These are phyloP conservation scores for Plasmodium chabaudi DNA, from an alignment of 169 alveolate genomes.

Conservation along the genomic window DNA sequence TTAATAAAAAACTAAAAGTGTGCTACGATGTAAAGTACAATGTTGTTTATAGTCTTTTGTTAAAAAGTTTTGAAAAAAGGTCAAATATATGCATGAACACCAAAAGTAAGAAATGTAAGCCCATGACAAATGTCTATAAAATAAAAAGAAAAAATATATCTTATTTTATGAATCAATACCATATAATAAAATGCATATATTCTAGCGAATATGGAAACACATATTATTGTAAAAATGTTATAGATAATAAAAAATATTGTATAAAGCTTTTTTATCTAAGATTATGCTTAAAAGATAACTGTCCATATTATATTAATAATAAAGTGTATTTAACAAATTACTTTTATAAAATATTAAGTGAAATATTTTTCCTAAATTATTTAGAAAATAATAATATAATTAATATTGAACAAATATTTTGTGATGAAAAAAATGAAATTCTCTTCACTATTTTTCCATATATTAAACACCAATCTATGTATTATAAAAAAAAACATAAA, in stretches of 20 bases:
- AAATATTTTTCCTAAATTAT: slow-evolving; percentile 51
- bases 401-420: slow-evolving; percentile 48
- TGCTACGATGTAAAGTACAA: slow-evolving; percentile 52
- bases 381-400: slow-evolving; percentile 50
- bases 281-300: slow-evolving; percentile 48
- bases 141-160: slow-evolving; percentile 50
- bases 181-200: slow-evolving; percentile 56
- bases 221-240: slow-evolving; percentile 49
- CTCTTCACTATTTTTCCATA: slow-evolving; percentile 28
- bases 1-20: slow-evolving; percentile 41
- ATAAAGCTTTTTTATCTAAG: slow-evolving; percentile 37
- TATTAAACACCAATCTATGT: slow-evolving; percentile 54
- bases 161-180: slow-evolving; percentile 57
- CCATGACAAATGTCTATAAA: slow-evolving; percentile 29
- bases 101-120: neutral
- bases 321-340: slow-evolving; percentile 51
- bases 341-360: slow-evolving; percentile 58
- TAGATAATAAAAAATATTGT: slow-evolving; percentile 56
- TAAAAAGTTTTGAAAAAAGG: slow-evolving; percentile 7
- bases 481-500: slow-evolving; percentile 43
- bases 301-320: slow-evolving; percentile 48
- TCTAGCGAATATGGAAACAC: slow-evolving; percentile 31
- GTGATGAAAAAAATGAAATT: slow-evolving; percentile 51
- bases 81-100: neutral
- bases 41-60: slow-evolving; percentile 46